A percentile compares a stretch with the other conserved stretches of the same genome.
Evolutionary conservation across 306 rosid species (phyloP).

Genomic region (Vicia villosa): DNA sequence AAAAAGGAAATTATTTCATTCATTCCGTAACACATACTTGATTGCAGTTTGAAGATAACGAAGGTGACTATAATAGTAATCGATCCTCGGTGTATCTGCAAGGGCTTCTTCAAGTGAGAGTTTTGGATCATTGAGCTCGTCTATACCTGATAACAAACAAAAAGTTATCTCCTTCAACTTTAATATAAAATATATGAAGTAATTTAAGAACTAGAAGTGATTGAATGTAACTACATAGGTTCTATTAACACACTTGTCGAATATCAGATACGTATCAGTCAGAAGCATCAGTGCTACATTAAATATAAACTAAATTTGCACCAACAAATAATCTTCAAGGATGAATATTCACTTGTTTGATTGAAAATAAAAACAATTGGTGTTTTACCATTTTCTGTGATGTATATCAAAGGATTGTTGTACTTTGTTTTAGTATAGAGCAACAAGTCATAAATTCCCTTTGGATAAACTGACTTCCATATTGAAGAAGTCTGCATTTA

Average conservation of each 20-base stretch:
- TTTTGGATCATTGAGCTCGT: slow-evolving; percentile 46
- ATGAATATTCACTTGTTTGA: too few relatives aligned
- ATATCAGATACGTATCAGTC: neutral
- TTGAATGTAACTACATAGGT: neutral
- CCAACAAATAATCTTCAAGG: too few relatives aligned
- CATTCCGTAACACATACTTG: slow-evolving; percentile 26
- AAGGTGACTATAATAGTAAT: slow-evolving; percentile 44
- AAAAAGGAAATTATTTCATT: neutral
- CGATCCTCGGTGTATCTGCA: slow-evolving; percentile 47
- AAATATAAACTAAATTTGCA: neutral
- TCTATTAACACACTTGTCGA: neutral
- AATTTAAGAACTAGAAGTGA: neutral
- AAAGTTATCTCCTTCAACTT: too few relatives aligned
- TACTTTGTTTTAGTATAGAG: slow-evolving; percentile 35
- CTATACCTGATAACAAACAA: slow-evolving; percentile 41
- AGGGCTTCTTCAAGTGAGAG: slow-evolving; percentile 49
- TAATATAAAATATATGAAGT: too few relatives aligned
- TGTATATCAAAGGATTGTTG: slow-evolving; percentile 35
- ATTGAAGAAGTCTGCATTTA: slow-evolving; percentile 47
- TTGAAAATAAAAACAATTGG: neutral
- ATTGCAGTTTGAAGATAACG: slow-evolving; percentile 46
- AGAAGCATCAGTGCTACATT: neutral
- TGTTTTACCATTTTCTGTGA: slow-evolving; percentile 34
- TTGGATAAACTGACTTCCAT: slow-evolving; percentile 51
- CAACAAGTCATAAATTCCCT: slow-evolving; percentile 45